Evolutionary conservation across 2,329 filamentous ascomycete species (phyloP).

Genomic region (Penicillium brevicompactum): DNA sequence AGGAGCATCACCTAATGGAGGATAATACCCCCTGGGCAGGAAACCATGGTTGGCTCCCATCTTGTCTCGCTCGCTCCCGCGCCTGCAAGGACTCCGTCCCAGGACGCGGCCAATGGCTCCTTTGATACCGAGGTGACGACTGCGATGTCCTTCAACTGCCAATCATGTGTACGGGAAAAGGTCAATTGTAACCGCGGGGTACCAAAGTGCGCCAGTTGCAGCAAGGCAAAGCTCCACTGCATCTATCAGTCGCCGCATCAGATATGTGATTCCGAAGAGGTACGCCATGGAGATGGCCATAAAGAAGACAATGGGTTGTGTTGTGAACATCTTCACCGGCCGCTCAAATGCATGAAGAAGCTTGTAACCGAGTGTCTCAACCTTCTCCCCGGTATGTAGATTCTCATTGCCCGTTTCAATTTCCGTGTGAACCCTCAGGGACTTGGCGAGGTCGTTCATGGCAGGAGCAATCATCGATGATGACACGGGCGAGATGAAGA

Average conservation of each 20-base stretch:
- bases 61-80: constrained; percentile 6
- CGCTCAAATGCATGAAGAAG: constrained; percentile 31
- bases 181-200: constrained; percentile 43
- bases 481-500: constrained; percentile 52
- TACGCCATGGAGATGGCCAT: constrained; percentile 56
- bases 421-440: constrained; percentile 51
- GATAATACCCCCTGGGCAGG: neutral
- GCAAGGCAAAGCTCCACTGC: constrained; percentile 40
- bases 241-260: constrained; percentile 41
- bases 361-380: constrained; percentile 17
- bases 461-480: constrained; percentile 58
- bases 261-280: neutral
- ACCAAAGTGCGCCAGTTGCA: constrained; percentile 39
- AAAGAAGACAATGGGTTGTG: constrained; percentile 61
- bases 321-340: constrained; percentile 55
- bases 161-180: constrained; percentile 38
- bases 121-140: neutral
- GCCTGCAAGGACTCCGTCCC: neutral
- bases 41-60: neutral
- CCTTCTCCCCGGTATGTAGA: constrained; percentile 33
- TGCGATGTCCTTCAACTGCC: constrained; percentile 18
- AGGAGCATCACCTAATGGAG: neutral
- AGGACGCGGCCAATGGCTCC: neutral
- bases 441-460: constrained; percentile 50
- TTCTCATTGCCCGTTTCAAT: constrained; percentile 26